These are phyloP conservation scores for Leccinum subrobustum DNA, from an alignment of 1,284 basidiomycete species.

Conservation along the genomic window DNA sequence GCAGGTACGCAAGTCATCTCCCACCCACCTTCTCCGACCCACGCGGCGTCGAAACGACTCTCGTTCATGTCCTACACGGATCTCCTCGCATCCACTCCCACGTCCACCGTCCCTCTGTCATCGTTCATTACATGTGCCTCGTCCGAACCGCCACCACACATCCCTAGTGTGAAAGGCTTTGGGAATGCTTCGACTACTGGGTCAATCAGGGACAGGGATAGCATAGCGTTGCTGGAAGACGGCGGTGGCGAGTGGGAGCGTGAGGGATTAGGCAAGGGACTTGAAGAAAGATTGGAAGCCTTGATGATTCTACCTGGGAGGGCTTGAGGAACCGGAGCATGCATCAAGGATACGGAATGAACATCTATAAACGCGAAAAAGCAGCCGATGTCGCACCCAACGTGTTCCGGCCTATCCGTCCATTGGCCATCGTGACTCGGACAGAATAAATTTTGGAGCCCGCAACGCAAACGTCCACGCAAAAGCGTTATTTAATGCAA, in stretches of 20 bases:
- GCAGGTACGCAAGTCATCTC: conserved; percentile 24
- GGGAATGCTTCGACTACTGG: conserved; percentile 23
- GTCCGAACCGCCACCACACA: conserved; percentile 62
- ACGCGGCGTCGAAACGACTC: conserved; percentile 58
- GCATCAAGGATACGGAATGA: not conserved
- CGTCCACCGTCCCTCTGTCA: conserved; percentile 66
- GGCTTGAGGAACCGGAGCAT: conserved; percentile 16
- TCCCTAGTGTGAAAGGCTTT: conserved; percentile 53
- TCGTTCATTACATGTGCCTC: conserved; percentile 63
- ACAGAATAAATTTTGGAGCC: not conserved
- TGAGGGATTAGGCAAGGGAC: conserved; percentile 74
- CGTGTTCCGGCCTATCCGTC: not conserved
- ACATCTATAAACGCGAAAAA: conserved; percentile 1
- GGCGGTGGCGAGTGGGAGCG: conserved; percentile 80
- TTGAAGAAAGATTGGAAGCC: conserved; percentile 77
- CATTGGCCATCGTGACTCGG: not conserved
- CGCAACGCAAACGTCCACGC: conserved; percentile 3
- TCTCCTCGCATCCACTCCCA: conserved; percentile 73
- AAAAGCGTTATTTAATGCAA: conserved; percentile 8
- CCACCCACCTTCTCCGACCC: conserved; percentile 57
- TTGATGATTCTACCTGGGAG: conserved; percentile 36
- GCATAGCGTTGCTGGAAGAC: conserved; percentile 49
- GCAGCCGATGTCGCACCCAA: not conserved
- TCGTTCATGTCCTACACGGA: conserved; percentile 87
- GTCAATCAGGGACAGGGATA: conserved; percentile 38